Evolutionary conservation across 2,329 filamentous ascomycete genomes (phyloP).

Genomic region (Knufia petricola): DNA sequence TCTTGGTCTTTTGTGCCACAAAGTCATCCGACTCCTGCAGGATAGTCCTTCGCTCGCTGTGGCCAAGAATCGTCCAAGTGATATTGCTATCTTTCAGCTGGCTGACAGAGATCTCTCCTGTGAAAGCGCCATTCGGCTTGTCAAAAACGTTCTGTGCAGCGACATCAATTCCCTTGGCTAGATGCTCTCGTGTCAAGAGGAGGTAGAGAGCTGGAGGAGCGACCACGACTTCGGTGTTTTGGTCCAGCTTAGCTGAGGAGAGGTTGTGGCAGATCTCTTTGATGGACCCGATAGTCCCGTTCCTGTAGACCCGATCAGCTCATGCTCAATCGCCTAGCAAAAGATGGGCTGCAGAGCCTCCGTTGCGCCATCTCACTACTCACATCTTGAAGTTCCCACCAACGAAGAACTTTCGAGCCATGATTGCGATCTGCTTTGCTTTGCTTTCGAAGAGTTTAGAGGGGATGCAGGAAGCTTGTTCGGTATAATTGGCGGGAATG

Average conservation of each 20-base stretch:
- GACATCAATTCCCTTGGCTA: constrained; percentile 68
- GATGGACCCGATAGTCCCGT: constrained; percentile 82
- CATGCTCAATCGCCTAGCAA: background rate
- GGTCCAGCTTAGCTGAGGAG: constrained; percentile 59
- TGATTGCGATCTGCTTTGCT: constrained; percentile 29
- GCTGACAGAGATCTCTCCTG: constrained; percentile 85
- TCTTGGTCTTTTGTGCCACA: constrained; percentile 89
- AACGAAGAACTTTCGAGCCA: constrained; percentile 95
- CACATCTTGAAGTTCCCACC: constrained; percentile 99
- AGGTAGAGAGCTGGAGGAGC: constrained; percentile 87
- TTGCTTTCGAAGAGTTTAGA: too few relatives aligned
- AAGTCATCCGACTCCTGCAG: constrained; percentile 77
- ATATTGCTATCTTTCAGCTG: constrained; percentile 86
- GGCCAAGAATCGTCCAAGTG: constrained; percentile 83
- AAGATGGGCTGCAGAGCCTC: too few relatives aligned
- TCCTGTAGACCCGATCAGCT: constrained; percentile 49
- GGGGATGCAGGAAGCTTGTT: too few relatives aligned
- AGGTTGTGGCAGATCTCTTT: constrained; percentile 83
- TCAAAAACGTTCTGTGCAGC: constrained; percentile 96
- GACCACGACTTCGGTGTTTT: constrained; percentile 74
- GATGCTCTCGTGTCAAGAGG: constrained; percentile 68
- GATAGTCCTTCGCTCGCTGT: constrained; percentile 89
- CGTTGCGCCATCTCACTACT: background rate
- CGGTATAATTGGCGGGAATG: too few relatives aligned
- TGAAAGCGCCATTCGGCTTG: constrained; percentile 94